Base-by-base conservation (phyloP, 257 asterid genomes). In the Linderniella brevidens region DNA sequence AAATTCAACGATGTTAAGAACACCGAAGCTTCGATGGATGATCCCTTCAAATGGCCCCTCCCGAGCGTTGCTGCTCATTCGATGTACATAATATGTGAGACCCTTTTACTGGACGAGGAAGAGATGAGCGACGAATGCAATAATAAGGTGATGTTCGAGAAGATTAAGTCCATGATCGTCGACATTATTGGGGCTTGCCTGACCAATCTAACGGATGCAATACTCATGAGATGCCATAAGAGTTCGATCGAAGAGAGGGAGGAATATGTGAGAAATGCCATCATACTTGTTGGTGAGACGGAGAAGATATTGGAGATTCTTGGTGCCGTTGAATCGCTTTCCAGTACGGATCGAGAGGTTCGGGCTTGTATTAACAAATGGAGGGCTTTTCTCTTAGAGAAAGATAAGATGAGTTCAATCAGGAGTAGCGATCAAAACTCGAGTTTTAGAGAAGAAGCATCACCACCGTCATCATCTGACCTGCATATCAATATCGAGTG, bases 141-240 rank as follows among this genome's bases (percentile, higher is more conserved):
- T 32, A 61, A 53, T 11, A 41, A 16, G 62, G 52, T 50, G 10
- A 35, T 72, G 58, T 68, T 72, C 39, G 59, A 64, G 9, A 63
- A 54, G 11, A 10, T 72, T 48, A 48, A 56, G 13, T 38, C 19
- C 39, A 62, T 50, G 70, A 72, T 72, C 9, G 68, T 65, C 0
- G 60, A 72, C 32, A 63, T 68, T 55, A 11, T 68, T 15, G 76
- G 65, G 17, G 70, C 73, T 19, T 68, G 76, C 8, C 70, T 68
- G 11, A 62, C 73, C 47, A 68, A 68, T 20, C 43, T 72, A n/a
- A 37, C 50, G 29, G 29, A 19, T 7, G 68, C 61, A 11, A 72
- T 72, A 54, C 43, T 49, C 58, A 52, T 52, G 47, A 72, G 58
- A 60, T 64, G 69, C 29, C 75, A 72, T 41, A 42, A 39, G 20